Evolutionary conservation across 306 rosid genomes (phyloP).

Genomic region (Trifolium dubium): DNA sequence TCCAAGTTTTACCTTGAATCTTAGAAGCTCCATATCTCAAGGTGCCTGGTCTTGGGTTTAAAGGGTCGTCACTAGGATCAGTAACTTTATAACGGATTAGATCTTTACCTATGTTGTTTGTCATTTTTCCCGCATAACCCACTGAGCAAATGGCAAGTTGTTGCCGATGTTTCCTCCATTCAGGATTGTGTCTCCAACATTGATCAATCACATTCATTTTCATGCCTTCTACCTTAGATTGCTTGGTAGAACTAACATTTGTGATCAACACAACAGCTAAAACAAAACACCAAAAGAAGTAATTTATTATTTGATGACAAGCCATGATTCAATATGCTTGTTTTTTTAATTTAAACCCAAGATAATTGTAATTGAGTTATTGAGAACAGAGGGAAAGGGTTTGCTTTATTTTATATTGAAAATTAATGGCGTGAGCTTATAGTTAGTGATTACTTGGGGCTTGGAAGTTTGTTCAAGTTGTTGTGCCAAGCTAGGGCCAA

Average conservation of each 20-base stretch:
- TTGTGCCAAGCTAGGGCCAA: no score
- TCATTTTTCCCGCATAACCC: slow-evolving; percentile 31
- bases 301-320: no score
- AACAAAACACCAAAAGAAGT: background rate
- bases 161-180: slow-evolving; percentile 31
- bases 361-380: no score
- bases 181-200: slow-evolving; percentile 37
- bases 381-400: no score
- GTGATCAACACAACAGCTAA: background rate
- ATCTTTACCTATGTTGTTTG: background rate
- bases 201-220: slow-evolving; percentile 37
- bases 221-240: background rate
- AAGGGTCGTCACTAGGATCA: background rate
- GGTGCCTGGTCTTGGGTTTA: slow-evolving; percentile 39
- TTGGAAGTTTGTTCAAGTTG: no score
- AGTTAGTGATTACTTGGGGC: no score
- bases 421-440: no score
- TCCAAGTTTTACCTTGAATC: slow-evolving; percentile 9
- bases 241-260: slow-evolving; percentile 2
- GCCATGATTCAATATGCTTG: no score
- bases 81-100: background rate
- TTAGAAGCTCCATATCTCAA: slow-evolving; percentile 42
- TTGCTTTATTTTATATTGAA: no score
- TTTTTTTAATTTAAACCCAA: no score
- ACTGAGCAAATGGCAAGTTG: slow-evolving; percentile 38